Evolutionary conservation across 768 basidiomycete species (phyloP).

Genomic region (Pholiota molesta): DNA sequence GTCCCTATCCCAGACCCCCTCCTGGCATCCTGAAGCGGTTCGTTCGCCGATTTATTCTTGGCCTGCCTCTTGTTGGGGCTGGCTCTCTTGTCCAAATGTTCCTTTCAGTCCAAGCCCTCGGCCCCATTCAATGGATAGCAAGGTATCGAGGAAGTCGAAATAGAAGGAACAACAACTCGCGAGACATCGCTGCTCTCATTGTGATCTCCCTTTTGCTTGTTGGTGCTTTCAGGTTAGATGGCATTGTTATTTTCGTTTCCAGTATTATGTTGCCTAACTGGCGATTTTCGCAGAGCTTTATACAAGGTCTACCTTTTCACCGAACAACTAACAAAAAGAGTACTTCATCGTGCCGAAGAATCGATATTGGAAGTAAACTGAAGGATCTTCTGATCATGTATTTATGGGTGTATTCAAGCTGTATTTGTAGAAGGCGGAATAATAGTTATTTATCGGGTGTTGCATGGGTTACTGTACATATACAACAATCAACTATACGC

Average conservation of each 20-base stretch:
- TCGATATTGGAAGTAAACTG: conserved; percentile 76
- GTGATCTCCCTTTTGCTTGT: conserved; percentile 61
- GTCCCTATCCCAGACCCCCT: conserved; percentile 26
- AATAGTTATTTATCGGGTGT: conserved; percentile 16
- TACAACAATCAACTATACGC: conserved; percentile 4
- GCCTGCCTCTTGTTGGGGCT: conserved; percentile 78
- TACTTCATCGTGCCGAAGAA: conserved; percentile 75
- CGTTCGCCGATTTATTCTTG: conserved; percentile 72
- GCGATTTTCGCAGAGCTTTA: conserved; percentile 53
- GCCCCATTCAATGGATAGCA: conserved; percentile 71
- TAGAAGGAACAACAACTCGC: conserved; percentile 56
- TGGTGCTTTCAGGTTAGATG: conserved; percentile 62
- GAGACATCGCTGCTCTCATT: conserved; percentile 68
- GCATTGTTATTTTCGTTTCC: neutral
- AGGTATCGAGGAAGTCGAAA: conserved; percentile 61
- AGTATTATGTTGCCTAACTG: conserved; percentile 12
- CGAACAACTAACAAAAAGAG: conserved; percentile 55
- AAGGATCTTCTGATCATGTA: neutral
- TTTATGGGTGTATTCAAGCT: neutral
- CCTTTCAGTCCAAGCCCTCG: conserved; percentile 61
- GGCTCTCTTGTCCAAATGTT: conserved; percentile 77
- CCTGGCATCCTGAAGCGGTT: conserved; percentile 58
- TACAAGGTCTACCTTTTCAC: conserved; percentile 72
- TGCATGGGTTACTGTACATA: conserved; percentile 9
- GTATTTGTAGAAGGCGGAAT: conserved; percentile 1